A percentile compares a stretch with the other conserved stretches of the same genome.
phyloP scores from a whole-genome alignment of 441 rosid species.

The Cnidoscolus chayamansa region DNA sequence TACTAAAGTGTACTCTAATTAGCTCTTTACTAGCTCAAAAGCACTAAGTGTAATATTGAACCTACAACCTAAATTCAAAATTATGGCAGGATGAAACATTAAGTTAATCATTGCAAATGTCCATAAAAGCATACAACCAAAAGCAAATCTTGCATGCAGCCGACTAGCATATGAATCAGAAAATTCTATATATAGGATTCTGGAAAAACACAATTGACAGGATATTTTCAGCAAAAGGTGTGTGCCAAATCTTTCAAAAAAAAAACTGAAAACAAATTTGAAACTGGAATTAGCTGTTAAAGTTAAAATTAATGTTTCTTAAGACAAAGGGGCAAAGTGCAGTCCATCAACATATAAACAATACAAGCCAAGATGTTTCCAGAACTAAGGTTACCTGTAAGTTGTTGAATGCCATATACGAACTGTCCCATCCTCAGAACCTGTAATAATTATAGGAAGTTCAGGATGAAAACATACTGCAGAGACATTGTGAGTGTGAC shows the following conservation, averaged over 20 bases:
- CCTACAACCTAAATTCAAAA: neutral
- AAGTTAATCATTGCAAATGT: neutral
- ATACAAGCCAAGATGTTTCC: neutral
- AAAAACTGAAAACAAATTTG: neutral
- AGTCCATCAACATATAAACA: neutral
- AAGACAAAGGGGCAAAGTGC: neutral
- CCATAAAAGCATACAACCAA: neutral
- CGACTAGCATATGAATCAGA: constrained; percentile 10
- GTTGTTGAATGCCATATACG: constrained; percentile 76
- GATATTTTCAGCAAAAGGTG: neutral
- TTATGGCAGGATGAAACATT: constrained; percentile 8
- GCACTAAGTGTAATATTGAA: neutral
- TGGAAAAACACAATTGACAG: neutral
- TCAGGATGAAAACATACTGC: constrained; percentile 78
- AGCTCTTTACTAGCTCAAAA: neutral
- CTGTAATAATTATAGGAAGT: constrained; percentile 77
- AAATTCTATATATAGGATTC: neutral
- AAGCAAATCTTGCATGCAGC: constrained; percentile 1
- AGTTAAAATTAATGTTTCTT: neutral
- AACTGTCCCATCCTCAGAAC: constrained; percentile 78
- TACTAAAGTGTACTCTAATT: neutral
- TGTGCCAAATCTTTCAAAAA: neutral
- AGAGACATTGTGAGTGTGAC: constrained; percentile 79
- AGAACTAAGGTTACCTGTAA: constrained; percentile 44
- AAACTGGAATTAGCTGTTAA: neutral